These are phyloP conservation scores for Nothophaeocryptopus gaeumannii DNA, from an alignment of 2,329 filamentous ascomycete genomes.

Conservation along the genomic window DNA sequence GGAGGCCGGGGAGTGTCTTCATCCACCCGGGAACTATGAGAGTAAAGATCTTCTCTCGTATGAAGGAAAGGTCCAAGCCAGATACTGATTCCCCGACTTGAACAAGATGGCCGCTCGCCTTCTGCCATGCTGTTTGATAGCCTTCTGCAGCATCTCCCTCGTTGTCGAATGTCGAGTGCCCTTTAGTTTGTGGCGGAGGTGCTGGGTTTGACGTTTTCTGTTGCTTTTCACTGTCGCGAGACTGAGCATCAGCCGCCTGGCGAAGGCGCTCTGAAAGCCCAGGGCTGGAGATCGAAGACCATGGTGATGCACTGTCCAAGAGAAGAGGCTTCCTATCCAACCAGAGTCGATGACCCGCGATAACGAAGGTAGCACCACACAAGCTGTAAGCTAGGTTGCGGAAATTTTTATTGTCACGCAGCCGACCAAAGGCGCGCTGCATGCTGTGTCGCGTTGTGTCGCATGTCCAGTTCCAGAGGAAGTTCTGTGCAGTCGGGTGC, in stretches of 20 bases:
- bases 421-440: conserved; percentile 16
- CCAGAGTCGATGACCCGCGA: conserved; percentile 20
- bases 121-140: conserved; percentile 27
- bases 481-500: too few species aligned
- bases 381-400: conserved; percentile 14
- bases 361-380: conserved; percentile 15
- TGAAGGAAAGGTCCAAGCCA: conserved; percentile 27
- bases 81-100: conserved; percentile 29
- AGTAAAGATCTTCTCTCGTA: conserved; percentile 31
- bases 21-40: conserved; percentile 78
- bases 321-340: conserved; percentile 12
- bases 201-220: conserved; percentile 7
- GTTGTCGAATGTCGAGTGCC: conserved; percentile 17
- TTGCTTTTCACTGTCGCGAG: not conserved
- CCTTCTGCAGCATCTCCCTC: conserved; percentile 14
- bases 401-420: conserved; percentile 3
- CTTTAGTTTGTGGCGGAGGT: conserved; percentile 28
- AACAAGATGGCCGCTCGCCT: conserved; percentile 26
- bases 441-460: conserved; percentile 13
- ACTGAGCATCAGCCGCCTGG: too few species aligned
- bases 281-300: not conserved
- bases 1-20: conserved; percentile 68
- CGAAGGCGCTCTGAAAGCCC: too few species aligned
- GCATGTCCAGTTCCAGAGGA: conserved; percentile 8
- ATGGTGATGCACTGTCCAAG: conserved; percentile 15